These are phyloP conservation scores for Inonotus obliquus DNA, from an alignment of 1,284 basidiomycete genomes.

Conservation along the genomic window DNA sequence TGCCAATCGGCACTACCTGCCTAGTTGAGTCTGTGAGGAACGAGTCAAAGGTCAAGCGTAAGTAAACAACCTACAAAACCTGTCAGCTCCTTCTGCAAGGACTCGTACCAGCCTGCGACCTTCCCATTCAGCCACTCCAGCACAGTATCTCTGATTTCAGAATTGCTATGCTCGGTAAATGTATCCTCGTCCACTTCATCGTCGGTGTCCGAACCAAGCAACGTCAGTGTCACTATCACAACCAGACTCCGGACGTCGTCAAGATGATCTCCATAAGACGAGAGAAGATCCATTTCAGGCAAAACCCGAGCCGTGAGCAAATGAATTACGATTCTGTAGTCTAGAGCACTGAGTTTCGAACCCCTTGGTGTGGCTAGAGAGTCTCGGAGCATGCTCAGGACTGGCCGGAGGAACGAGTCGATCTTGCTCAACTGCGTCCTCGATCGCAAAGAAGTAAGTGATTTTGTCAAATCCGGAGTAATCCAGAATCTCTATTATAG, in stretches of 20 bases:
- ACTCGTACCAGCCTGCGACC: slow-evolving; percentile 1
- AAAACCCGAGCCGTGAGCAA: slow-evolving; percentile 45
- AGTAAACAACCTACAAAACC: slow-evolving; percentile 5
- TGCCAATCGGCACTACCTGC: slow-evolving; percentile 41
- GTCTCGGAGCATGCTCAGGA: slow-evolving; percentile 31
- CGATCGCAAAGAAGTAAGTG: slow-evolving; percentile 28
- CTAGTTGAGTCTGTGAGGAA: slow-evolving; percentile 27
- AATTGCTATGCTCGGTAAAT: slow-evolving; percentile 1
- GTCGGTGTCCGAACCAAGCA: slow-evolving; percentile 5
- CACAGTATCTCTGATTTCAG: slow-evolving; percentile 3
- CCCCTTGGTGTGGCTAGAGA: slow-evolving; percentile 18
- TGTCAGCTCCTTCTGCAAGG: slow-evolving; percentile 11
- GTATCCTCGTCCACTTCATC: slow-evolving; percentile 12
- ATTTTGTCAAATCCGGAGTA: slow-evolving; percentile 27
- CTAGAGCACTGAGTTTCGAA: slow-evolving; percentile 18
- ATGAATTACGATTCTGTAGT: slow-evolving; percentile 34
- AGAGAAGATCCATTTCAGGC: slow-evolving; percentile 40
- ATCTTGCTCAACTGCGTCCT: slow-evolving; percentile 37
- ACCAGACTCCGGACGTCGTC: slow-evolving; percentile 22
- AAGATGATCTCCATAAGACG: slow-evolving; percentile 25
- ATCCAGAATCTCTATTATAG: slow-evolving; percentile 43
- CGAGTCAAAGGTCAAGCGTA: neutral
- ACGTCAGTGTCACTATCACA: slow-evolving; percentile 1
- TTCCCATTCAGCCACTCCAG: slow-evolving; percentile 10
- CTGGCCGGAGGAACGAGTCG: slow-evolving; percentile 37